phyloP scores from a whole-genome alignment of 2,329 filamentous ascomycete species.

The Mollisiaceae sp. region DNA sequence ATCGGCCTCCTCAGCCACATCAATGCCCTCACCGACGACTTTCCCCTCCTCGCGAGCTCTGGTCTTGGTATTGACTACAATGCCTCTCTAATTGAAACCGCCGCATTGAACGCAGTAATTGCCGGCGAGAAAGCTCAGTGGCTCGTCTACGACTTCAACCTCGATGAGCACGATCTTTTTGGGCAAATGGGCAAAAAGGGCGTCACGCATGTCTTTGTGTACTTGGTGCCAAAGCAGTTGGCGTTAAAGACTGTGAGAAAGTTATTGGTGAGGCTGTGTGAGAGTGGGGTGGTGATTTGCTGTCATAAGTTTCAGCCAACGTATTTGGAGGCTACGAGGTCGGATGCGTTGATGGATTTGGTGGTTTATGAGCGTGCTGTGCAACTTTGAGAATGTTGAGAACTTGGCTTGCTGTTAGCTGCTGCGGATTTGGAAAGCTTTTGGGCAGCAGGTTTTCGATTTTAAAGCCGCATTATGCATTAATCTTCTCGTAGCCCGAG shows the following conservation, averaged over 20 bases:
- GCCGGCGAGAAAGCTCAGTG: conserved; percentile 23
- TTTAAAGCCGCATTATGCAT: no score
- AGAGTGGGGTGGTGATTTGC: conserved; percentile 30
- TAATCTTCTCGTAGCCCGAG: not conserved
- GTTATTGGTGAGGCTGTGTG: conserved; percentile 27
- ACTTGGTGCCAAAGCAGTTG: conserved; percentile 33
- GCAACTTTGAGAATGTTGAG: not conserved
- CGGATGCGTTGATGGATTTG: conserved; percentile 31
- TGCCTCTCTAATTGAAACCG: conserved; percentile 30
- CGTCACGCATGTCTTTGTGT: conserved; percentile 35
- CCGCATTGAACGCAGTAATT: conserved; percentile 22
- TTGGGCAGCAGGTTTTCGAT: not conserved
- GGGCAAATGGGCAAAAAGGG: conserved; percentile 23
- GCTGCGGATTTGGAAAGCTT: not conserved
- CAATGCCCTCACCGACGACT: conserved; percentile 4
- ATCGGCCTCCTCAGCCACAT: conserved; percentile 27
- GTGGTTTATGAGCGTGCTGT: conserved; percentile 24
- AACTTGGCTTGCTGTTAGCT: no score
- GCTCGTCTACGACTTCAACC: conserved; percentile 35
- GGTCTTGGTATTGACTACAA: conserved; percentile 36
- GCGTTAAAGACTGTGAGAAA: conserved; percentile 26
- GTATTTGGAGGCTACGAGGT: conserved; percentile 28
- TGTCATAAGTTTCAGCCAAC: conserved; percentile 32
- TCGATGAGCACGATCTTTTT: conserved; percentile 31
- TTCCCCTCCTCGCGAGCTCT: not conserved